These are phyloP conservation scores for Alternaria consortialis DNA, from an alignment of 2,329 filamentous ascomycete genomes.

Conservation along the genomic window DNA sequence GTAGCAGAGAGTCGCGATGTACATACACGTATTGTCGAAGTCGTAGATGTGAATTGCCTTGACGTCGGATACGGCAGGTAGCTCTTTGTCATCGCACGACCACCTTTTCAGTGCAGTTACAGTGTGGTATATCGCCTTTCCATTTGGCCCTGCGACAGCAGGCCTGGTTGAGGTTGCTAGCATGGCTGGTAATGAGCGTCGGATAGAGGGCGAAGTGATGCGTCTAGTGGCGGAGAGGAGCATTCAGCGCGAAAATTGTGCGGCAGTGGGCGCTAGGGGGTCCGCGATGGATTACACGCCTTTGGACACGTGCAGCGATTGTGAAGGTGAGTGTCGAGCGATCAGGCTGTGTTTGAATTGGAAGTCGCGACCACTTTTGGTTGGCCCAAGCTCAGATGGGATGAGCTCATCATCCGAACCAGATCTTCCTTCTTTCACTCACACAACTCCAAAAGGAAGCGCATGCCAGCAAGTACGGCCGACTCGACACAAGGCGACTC, in stretches of 20 bases:
- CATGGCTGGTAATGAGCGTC: conserved; percentile 43
- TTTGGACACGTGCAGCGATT: conserved; percentile 11
- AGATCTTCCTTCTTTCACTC: conserved; percentile 1
- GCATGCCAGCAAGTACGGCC: conserved; percentile 38
- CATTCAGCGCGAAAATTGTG: conserved; percentile 27
- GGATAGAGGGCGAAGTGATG: conserved; percentile 20
- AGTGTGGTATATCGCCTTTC: conserved; percentile 58
- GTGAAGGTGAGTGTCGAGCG: conserved; percentile 9
- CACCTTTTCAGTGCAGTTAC: conserved; percentile 81
- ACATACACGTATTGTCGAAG: conserved; percentile 92
- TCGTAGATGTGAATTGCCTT: conserved; percentile 91
- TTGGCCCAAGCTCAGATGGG: conserved; percentile 24
- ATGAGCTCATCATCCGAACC: conserved; percentile 24
- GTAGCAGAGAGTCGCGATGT: conserved; percentile 4
- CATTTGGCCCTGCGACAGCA: conserved; percentile 38
- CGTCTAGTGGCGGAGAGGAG: conserved; percentile 34
- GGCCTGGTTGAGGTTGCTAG: conserved; percentile 44
- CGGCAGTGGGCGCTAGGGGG: not conserved
- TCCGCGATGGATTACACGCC: conserved; percentile 1
- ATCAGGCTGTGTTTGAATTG: conserved; percentile 2
- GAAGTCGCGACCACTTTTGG: conserved; percentile 29
- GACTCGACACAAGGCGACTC: conserved; percentile 25
- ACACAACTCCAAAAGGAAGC: conserved; percentile 20
- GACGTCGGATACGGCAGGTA: conserved; percentile 77
- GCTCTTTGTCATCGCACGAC: conserved; percentile 77